phyloP scores from a whole-genome alignment of 257 asterid species.

The Leptodermis oblonga region DNA sequence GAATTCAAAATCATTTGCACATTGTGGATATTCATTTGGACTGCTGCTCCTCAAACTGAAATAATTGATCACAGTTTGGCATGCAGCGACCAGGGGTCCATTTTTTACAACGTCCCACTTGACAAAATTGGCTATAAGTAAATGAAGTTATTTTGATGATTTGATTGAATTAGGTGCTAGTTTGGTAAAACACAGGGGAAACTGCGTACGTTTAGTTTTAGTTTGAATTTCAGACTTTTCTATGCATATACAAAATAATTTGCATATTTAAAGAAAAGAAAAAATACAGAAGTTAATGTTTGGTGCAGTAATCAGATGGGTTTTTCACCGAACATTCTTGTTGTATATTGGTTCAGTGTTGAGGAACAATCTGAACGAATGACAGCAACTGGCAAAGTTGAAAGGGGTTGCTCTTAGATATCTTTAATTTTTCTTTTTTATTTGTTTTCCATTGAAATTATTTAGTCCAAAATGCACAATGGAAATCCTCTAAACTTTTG shows the following conservation, averaged over 20 bases:
- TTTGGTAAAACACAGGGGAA: not conserved
- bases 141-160: no score
- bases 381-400: conserved; percentile 1
- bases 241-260: no score
- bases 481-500: not conserved
- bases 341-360: not conserved
- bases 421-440: not conserved
- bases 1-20: not conserved
- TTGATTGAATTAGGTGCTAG: not conserved
- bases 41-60: not conserved
- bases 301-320: not conserved
- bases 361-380: not conserved
- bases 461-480: not conserved
- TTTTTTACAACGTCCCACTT: not conserved
- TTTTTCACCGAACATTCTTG: no score
- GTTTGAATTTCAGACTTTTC: not conserved
- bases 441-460: not conserved
- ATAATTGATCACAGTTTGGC: not conserved
- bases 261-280: no score
- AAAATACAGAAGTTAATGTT: not conserved
- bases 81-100: not conserved
- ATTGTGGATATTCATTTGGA: not conserved
- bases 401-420: not conserved
- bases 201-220: not conserved
- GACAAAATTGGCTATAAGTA: not conserved